These are phyloP conservation scores for Aspergillus sparsus DNA, from an alignment of 495 filamentous ascomycete species.

Conservation along the genomic window DNA sequence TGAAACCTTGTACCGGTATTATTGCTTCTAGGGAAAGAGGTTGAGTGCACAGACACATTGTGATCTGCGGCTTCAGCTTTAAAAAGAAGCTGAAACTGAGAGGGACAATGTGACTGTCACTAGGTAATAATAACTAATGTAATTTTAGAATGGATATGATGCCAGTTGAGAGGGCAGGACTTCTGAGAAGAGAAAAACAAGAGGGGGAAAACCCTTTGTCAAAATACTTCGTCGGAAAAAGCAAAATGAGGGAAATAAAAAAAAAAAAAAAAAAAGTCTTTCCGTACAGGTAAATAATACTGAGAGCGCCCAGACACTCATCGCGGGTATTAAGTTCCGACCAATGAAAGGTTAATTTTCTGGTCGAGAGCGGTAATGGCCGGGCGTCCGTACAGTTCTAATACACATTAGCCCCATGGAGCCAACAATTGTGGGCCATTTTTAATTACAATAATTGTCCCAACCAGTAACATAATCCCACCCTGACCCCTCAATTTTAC, in stretches of 20 bases:
- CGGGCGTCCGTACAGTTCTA: not conserved
- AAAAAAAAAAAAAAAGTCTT: slow-evolving; percentile 14
- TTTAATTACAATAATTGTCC: slow-evolving; percentile 8
- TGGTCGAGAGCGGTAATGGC: not conserved
- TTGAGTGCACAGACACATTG: slow-evolving; percentile 30
- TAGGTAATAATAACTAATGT: not conserved
- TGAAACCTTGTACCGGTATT: slow-evolving; percentile 30
- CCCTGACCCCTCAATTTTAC: too few species aligned
- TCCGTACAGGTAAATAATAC: slow-evolving; percentile 1
- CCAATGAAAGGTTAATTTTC: not conserved
- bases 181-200: slow-evolving; percentile 9
- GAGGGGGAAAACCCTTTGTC: not conserved
- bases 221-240: slow-evolving; percentile 4
- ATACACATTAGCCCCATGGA: slow-evolving; percentile 7
- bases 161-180: slow-evolving; percentile 3
- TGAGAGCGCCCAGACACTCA: not conserved
- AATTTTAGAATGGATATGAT: slow-evolving; percentile 1
- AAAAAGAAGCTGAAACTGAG: slow-evolving; percentile 7
- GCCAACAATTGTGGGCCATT: slow-evolving; percentile 12
- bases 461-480: too few species aligned
- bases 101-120: not conserved
- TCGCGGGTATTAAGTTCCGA: not conserved
- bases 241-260: slow-evolving; percentile 6
- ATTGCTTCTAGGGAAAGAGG: slow-evolving; percentile 21
- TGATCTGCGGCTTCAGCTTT: slow-evolving; percentile 27